Evolutionary conservation across 495 filamentous ascomycete genomes (phyloP).

Genomic region (Hypoxylon perforatum): DNA sequence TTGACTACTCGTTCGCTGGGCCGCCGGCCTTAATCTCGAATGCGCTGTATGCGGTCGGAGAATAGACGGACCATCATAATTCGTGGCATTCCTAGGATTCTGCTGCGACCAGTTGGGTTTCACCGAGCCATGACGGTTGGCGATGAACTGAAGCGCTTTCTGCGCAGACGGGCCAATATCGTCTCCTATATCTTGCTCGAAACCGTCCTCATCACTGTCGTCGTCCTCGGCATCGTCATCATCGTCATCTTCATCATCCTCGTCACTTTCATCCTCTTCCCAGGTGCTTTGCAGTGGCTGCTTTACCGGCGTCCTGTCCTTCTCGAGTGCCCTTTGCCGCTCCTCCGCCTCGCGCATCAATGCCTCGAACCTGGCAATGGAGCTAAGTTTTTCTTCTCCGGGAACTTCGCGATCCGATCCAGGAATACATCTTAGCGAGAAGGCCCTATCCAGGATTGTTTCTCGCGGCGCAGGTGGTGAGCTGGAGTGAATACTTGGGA

Average conservation of each 20-base stretch:
- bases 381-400: slow-evolving; percentile 66
- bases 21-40: slow-evolving; percentile 51
- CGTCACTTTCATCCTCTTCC: slow-evolving; percentile 54
- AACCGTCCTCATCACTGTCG: slow-evolving; percentile 54
- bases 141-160: slow-evolving; percentile 61
- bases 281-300: slow-evolving; percentile 56
- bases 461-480: slow-evolving; percentile 61
- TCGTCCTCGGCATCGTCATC: slow-evolving; percentile 53
- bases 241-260: slow-evolving; percentile 46
- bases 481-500: slow-evolving; percentile 48
- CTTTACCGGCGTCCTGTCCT: slow-evolving; percentile 36
- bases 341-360: slow-evolving; percentile 66
- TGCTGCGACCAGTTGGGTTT: slow-evolving; percentile 24
- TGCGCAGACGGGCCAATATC: slow-evolving; percentile 53
- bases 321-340: slow-evolving; percentile 50
- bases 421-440: slow-evolving; percentile 66
- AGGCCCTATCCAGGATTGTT: slow-evolving; percentile 69
- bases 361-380: slow-evolving; percentile 67
- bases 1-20: slow-evolving; percentile 59
- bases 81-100: slow-evolving; percentile 11
- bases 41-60: slow-evolving; percentile 59
- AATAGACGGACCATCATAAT: slow-evolving; percentile 31
- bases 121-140: slow-evolving; percentile 50
- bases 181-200: slow-evolving; percentile 47
- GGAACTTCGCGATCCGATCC: slow-evolving; percentile 57